Conservation (phyloP, 2,329 filamentous ascomycete genomes). For the Pestalotiopsis fici region DNA sequence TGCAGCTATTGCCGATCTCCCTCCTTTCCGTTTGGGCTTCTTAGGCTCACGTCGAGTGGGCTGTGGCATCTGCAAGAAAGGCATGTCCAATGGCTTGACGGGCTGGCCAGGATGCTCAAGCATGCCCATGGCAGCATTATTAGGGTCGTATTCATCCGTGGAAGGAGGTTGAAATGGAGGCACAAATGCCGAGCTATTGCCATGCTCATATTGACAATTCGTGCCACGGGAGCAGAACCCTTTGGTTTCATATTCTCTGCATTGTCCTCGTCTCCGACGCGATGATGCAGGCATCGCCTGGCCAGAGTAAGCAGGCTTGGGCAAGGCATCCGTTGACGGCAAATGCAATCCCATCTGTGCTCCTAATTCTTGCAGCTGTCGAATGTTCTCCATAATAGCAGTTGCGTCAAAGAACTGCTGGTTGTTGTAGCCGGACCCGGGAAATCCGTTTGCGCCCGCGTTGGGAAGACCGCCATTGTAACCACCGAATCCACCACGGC, state of each 20-base stretch:
- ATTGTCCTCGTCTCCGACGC: conserved; percentile 49
- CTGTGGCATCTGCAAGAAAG: conserved; percentile 19
- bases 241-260: conserved; percentile 71
- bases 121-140: conserved; percentile 42
- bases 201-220: conserved; percentile 71
- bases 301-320: conserved; percentile 30
- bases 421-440: conserved; percentile 17
- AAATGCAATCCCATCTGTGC: conserved; percentile 49
- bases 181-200: conserved; percentile 47
- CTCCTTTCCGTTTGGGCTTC: conserved; percentile 37
- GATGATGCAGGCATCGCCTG: conserved; percentile 18
- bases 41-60: conserved; percentile 31
- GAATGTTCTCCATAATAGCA: conserved; percentile 62
- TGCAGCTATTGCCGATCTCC: conserved; percentile 62
- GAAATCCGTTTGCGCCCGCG: neutral
- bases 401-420: conserved; percentile 46
- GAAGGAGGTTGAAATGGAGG: conserved; percentile 30
- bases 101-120: conserved; percentile 8
- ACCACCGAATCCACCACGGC: conserved; percentile 13
- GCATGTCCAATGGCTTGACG: conserved; percentile 7
- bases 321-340: conserved; percentile 37
- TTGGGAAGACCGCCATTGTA: neutral
- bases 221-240: conserved; percentile 71
- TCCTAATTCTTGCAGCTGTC: conserved; percentile 62
- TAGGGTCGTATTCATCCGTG: conserved; percentile 60